Evolutionary conservation across 768 basidiomycete species (phyloP).

Genomic region (Mycena venus): DNA sequence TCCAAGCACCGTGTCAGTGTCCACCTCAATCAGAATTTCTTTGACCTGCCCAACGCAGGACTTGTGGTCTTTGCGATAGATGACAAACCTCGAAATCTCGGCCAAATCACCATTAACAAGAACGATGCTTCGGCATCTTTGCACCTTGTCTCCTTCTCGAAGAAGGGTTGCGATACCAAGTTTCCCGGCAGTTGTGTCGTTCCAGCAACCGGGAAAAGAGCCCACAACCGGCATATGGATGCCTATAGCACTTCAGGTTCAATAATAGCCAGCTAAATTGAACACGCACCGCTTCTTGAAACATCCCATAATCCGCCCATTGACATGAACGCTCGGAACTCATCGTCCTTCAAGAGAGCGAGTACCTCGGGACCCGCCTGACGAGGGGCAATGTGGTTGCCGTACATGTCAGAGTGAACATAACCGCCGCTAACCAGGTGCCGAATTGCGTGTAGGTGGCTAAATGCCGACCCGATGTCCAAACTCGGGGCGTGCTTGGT

Average conservation of each 20-base stretch:
- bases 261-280: neutral
- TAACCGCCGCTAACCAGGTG: conserved; percentile 6
- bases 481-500: conserved; percentile 42
- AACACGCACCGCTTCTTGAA: neutral
- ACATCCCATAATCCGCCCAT: neutral
- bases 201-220: neutral
- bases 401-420: neutral
- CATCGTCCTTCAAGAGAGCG: neutral
- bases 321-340: neutral
- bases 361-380: neutral
- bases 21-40: neutral
- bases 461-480: conserved; percentile 37
- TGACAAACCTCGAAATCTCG: neutral
- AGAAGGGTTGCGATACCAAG: neutral
- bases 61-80: neutral
- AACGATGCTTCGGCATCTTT: neutral
- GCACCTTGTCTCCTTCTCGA: neutral
- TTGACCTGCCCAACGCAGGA: neutral
- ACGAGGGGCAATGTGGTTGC: neutral
- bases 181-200: neutral
- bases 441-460: conserved; percentile 5
- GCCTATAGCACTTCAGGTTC: neutral
- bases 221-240: neutral
- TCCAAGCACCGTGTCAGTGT: neutral
- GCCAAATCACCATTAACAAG: neutral